These are phyloP conservation scores for Leersia perrieri DNA, from an alignment of 176 grass and related monocot genomes.

Conservation along the genomic window DNA sequence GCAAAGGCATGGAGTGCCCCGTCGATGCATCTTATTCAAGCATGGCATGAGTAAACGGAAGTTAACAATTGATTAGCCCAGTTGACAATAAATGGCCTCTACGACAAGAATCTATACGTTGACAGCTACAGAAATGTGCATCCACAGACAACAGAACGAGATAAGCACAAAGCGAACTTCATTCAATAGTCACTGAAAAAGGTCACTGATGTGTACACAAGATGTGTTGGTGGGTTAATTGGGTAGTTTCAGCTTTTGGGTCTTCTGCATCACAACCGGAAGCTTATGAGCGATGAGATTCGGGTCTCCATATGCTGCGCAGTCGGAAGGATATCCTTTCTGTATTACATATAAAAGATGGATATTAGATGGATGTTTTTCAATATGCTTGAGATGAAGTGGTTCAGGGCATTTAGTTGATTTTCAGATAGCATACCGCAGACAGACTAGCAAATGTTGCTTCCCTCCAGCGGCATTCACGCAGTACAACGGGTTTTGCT, in stretches of 20 bases:
- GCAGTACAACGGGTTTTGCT: constrained; percentile 53
- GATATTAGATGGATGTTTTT: neutral
- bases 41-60: neutral
- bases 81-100: neutral
- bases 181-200: neutral
- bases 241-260: constrained; percentile 61
- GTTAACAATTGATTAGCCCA: neutral
- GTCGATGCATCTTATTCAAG: neutral
- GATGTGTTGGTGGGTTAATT: constrained; percentile 23
- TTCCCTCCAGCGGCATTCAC: constrained; percentile 87
- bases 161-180: neutral
- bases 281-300: constrained; percentile 68
- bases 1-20: neutral
- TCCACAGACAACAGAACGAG: constrained; percentile 27
- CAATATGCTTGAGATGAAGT: neutral
- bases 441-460: constrained; percentile 69
- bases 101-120: neutral
- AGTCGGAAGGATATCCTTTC: constrained; percentile 67
- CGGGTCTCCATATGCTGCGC: constrained; percentile 66
- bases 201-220: constrained; percentile 5
- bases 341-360: constrained; percentile 30
- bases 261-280: constrained; percentile 62
- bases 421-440: constrained; percentile 46
- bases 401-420: neutral
- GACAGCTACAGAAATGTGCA: neutral